Evolutionary conservation across 805 yeast genomes (phyloP).

Genomic region (Metschnikowia shivogae): DNA sequence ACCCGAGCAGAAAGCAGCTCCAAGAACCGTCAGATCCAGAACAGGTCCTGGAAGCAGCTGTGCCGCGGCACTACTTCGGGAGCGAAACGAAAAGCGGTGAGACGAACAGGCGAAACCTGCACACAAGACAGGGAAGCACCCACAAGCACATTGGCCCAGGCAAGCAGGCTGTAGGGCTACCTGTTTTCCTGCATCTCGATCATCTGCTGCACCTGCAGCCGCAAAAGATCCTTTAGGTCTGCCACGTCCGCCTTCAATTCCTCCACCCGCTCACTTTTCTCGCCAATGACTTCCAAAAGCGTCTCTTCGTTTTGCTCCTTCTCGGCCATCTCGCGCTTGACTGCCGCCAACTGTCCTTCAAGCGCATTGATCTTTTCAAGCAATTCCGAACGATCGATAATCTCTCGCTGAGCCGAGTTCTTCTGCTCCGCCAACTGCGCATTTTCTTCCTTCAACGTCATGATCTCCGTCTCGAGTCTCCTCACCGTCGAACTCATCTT

Average conservation of each 20-base stretch:
- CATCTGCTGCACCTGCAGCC: constrained; percentile 83
- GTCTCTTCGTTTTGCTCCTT: constrained; percentile 44
- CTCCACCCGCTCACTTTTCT: constrained; percentile 78
- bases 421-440: constrained; percentile 52
- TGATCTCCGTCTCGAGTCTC: constrained; percentile 73
- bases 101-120: too few relatives aligned
- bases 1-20: too few relatives aligned
- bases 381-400: constrained; percentile 40
- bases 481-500: constrained; percentile 75
- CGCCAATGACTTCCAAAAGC: constrained; percentile 72
- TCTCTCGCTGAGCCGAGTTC: constrained; percentile 63
- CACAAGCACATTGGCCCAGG: too few relatives aligned
- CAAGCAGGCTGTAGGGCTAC: background rate
- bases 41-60: too few relatives aligned
- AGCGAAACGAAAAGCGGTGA: too few relatives aligned
- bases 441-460: constrained; percentile 61
- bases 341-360: constrained; percentile 23
- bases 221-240: constrained; percentile 82
- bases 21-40: too few relatives aligned
- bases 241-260: constrained; percentile 85
- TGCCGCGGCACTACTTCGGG: too few relatives aligned
- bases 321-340: constrained; percentile 30
- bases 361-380: constrained; percentile 28
- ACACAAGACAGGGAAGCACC: too few relatives aligned
- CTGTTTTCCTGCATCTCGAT: constrained; percentile 15